Evolutionary conservation across 202 grass and related monocot species (phyloP).

Genomic region (Zizania palustris): DNA sequence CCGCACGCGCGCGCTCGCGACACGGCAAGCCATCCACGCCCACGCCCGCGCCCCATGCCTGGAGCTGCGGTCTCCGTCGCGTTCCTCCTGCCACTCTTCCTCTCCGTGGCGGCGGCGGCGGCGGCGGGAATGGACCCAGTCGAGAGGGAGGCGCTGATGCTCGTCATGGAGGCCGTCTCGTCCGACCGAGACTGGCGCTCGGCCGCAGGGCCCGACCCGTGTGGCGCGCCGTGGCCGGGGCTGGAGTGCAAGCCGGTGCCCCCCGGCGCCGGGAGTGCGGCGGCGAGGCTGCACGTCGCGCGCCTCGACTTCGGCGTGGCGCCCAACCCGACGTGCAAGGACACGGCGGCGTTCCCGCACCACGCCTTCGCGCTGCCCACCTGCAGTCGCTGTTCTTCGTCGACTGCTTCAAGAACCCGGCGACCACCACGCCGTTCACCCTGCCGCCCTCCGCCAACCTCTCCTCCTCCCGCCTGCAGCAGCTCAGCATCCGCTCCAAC

Average conservation of each 20-base stretch:
- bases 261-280: background rate
- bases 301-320: slow-evolving; percentile 78
- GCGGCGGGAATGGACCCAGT: slow-evolving; percentile 53
- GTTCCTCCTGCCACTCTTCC: slow-evolving; percentile 18
- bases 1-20: slow-evolving; percentile 16
- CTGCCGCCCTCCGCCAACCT: slow-evolving; percentile 54
- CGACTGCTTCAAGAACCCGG: slow-evolving; percentile 64
- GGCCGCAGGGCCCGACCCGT: slow-evolving; percentile 67
- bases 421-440: slow-evolving; percentile 45
- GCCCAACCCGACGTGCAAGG: slow-evolving; percentile 75
- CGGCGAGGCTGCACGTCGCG: slow-evolving; percentile 56
- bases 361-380: slow-evolving; percentile 56
- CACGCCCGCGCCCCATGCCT: slow-evolving; percentile 11
- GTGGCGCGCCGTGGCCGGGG: slow-evolving; percentile 71
- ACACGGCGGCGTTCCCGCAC: slow-evolving; percentile 56
- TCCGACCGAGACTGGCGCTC: slow-evolving; percentile 88
- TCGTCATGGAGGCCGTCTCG: slow-evolving; percentile 91
- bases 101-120: slow-evolving; percentile 20
- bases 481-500: slow-evolving; percentile 79
- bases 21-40: background rate
- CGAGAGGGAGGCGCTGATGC: slow-evolving; percentile 71
- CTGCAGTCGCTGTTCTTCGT: slow-evolving; percentile 84
- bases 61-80: slow-evolving; percentile 20
- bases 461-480: slow-evolving; percentile 61
- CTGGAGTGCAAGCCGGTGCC: slow-evolving; percentile 75